Percentiles rank a stretch among this genome's conserved stretches.
phyloP scores from a whole-genome alignment of 805 yeast genomes.

The Clavispora santaluciae region DNA sequence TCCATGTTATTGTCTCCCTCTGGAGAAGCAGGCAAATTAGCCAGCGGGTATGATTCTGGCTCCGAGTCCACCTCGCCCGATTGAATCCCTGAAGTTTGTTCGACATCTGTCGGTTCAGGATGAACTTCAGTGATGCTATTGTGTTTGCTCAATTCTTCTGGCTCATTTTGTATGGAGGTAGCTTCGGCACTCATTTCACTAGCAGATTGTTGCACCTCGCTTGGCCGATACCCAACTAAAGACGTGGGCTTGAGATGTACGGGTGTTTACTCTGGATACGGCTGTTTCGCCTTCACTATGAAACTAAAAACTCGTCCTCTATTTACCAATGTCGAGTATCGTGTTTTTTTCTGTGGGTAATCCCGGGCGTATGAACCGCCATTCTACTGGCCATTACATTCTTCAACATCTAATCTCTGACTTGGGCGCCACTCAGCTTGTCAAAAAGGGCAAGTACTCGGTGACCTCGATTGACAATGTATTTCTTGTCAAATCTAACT shows the following conservation, averaged over 20 bases:
- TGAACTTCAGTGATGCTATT: too few relatives aligned
- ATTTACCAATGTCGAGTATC: slow-evolving; percentile 3
- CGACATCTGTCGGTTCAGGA: too few relatives aligned
- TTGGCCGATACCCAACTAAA: too few relatives aligned
- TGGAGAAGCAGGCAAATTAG: too few relatives aligned
- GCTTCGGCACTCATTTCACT: too few relatives aligned
- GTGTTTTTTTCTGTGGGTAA: slow-evolving; percentile 34
- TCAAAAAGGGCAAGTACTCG: slow-evolving; percentile 27
- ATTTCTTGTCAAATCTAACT: slow-evolving; percentile 31
- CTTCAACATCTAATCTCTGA: slow-evolving; percentile 22
- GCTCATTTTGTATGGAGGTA: too few relatives aligned
- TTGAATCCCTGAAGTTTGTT: too few relatives aligned
- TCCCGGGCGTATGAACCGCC: slow-evolving; percentile 37
- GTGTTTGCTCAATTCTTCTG: too few relatives aligned
- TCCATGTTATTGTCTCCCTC: not conserved
- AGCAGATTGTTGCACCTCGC: too few relatives aligned
- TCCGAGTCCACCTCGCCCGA: too few relatives aligned
- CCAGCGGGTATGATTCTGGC: too few relatives aligned
- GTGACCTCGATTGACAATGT: slow-evolving; percentile 19
- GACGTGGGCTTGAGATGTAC: not conserved
- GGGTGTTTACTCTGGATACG: not conserved
- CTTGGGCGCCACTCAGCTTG: slow-evolving; percentile 25
- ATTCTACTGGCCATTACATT: slow-evolving; percentile 36
- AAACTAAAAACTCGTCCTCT: not conserved
- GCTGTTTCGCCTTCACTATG: not conserved